Evolutionary conservation across 257 asterid species (phyloP).

Genomic region (Paulownia fortunei): DNA sequence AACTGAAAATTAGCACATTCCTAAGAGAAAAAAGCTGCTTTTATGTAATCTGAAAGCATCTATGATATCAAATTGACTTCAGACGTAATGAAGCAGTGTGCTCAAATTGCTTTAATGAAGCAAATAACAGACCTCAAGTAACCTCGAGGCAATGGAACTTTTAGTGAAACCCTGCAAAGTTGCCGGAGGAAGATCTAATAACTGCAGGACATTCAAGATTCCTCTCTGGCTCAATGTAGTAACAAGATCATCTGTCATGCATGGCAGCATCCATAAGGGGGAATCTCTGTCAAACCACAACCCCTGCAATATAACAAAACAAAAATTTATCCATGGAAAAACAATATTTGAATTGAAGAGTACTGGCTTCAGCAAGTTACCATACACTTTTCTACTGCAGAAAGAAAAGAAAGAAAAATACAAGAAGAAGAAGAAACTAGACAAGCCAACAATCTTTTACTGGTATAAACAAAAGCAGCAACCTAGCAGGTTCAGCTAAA

Average conservation of each 20-base stretch:
- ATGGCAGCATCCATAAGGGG: constrained; percentile 86
- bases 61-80: constrained; percentile 12
- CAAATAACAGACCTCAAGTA: constrained; percentile 68
- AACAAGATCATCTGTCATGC: constrained; percentile 81
- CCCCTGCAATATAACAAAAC: constrained; percentile 58
- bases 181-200: constrained; percentile 59
- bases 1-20: constrained; percentile 6
- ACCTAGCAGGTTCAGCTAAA: background rate
- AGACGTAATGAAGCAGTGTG: constrained; percentile 4
- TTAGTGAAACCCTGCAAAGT: constrained; percentile 52
- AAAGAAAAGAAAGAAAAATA: background rate
- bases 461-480: background rate
- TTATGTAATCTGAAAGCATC: background rate
- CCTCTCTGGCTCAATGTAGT: constrained; percentile 63
- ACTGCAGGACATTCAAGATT: constrained; percentile 66
- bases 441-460: background rate
- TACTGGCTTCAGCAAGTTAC: constrained; percentile 19
- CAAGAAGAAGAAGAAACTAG: constrained; percentile 14
- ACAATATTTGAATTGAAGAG: background rate
- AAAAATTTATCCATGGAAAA: constrained; percentile 2
- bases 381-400: background rate
- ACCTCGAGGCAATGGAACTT: constrained; percentile 56
- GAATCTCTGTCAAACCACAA: constrained; percentile 76
- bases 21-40: constrained; percentile 1
- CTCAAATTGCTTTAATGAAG: constrained; percentile 22